Base-by-base conservation (phyloP, 163 green algal genomes). In the Chlamydomonas reinhardtii region DNA sequence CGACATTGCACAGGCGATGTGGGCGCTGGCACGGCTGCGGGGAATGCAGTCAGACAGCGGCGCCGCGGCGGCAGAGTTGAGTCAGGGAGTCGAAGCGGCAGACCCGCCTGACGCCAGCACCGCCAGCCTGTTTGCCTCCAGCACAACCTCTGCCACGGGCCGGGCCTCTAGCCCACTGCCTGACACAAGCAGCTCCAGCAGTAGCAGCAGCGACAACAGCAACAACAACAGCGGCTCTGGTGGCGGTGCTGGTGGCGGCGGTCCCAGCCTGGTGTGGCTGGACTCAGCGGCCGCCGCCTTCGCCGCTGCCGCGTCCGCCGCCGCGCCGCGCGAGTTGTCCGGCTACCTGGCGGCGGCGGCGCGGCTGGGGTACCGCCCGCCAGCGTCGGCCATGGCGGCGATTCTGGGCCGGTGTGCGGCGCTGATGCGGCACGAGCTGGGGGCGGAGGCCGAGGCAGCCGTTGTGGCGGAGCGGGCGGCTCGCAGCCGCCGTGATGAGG, bases 241-340 rank as follows among this genome's bases (percentile, higher is more conserved):
- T 17, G 35, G 35, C 2, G 37, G 22, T 17, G 35, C 22, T 0
- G 37, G 22, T 19, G 20, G 16, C 22, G 37, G 25, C 22, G 66
- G 66, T 12, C 70, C 70, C 25, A 86, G 80, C 35, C 56, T 86
- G 19, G 35, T 66, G 12, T 86, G 80, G 80, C 70, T 86, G 20
- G 19, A 79, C 34, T 32, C 69, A 1, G 69, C 73, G 37, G 59
- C 80, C 6, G 12, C 15, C 2, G 80, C 70, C 25, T 66, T 86
- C 4, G 69, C 80, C 0, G 35, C 34, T 0, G 34, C 22, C 52
- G 69, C 80, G 19, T 11, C 54, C 27, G 31, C 1, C 5, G 54
- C 56, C 6, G 27, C 52, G 11, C 25, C 69, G 6, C 35, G 54
- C 0, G 69, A 79, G 27, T 16, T 86, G 0, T 17, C 54, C 2